Percentiles rank a stretch among this genome's conserved stretches.
Evolutionary conservation across 208 protist species (phyloP).

Genomic region (Acanthamoeba healyi): DNA sequence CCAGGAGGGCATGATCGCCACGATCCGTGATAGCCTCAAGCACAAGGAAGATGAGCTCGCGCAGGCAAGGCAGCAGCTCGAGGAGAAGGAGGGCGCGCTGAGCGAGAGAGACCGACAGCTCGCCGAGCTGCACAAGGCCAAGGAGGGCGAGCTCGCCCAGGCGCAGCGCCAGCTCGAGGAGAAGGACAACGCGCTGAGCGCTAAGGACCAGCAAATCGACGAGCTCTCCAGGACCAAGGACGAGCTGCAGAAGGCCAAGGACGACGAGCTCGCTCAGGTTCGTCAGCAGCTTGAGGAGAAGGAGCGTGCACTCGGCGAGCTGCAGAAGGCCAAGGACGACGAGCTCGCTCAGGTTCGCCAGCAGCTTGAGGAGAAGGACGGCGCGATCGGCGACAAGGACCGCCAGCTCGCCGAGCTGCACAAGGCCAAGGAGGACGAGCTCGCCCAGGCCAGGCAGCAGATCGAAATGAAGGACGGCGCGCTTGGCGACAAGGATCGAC

Average conservation of each 20-base stretch:
- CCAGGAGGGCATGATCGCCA: background rate
- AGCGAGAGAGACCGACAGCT: too few relatives aligned
- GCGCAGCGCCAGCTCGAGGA: too few relatives aligned
- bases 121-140: too few relatives aligned
- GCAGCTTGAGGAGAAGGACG: too few relatives aligned
- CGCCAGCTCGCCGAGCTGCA: background rate
- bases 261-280: background rate
- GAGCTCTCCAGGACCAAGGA: background rate
- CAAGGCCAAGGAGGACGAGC: background rate
- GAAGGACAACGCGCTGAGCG: too few relatives aligned
- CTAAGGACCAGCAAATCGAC: too few relatives aligned
- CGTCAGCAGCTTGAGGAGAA: background rate
- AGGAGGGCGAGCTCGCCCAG: too few relatives aligned
- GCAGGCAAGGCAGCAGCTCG: background rate
- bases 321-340: background rate
- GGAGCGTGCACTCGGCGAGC: background rate
- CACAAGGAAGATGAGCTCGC: slow-evolving; percentile 14
- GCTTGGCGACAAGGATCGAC: background rate
- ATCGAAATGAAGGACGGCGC: background rate
- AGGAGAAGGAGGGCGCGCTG: too few relatives aligned
- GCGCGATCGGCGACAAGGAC: background rate
- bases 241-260: background rate
- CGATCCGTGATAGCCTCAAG: background rate
- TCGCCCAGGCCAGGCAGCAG: background rate
- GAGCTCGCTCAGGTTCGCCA: background rate